A percentile compares a stretch with the other conserved stretches of the same genome.
Conservation (phyloP, 2,329 filamentous ascomycete species). For the Blastomyces gilchristii region DNA sequence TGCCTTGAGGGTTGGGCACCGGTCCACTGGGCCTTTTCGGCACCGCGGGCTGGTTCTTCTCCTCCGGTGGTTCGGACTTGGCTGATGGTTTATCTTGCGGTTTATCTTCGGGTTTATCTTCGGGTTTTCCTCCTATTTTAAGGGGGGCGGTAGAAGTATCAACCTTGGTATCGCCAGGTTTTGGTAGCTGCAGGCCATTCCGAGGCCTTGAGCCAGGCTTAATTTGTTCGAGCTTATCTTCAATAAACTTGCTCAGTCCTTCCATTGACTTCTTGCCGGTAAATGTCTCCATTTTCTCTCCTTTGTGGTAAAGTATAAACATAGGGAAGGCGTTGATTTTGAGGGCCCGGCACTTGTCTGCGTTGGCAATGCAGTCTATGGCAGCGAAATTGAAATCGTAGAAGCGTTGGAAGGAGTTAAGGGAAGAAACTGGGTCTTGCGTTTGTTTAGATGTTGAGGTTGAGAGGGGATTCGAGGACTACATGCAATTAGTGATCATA, state of each 20-base stretch:
- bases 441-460: slow-evolving; percentile 39
- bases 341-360: slow-evolving; percentile 62
- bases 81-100: slow-evolving; percentile 1
- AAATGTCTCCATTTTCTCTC: slow-evolving; percentile 53
- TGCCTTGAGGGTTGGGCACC: slow-evolving; percentile 65
- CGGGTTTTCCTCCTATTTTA: slow-evolving; percentile 21
- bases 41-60: neutral
- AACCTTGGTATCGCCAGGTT: slow-evolving; percentile 52
- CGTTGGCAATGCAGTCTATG: slow-evolving; percentile 76
- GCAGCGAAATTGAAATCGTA: slow-evolving; percentile 84
- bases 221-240: slow-evolving; percentile 63
- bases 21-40: slow-evolving; percentile 18
- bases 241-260: slow-evolving; percentile 58
- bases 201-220: slow-evolving; percentile 70
- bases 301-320: slow-evolving; percentile 70
- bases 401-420: slow-evolving; percentile 64
- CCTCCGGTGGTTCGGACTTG: neutral
- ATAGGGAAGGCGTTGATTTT: slow-evolving; percentile 63
- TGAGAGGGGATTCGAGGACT: slow-evolving; percentile 65
- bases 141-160: slow-evolving; percentile 20
- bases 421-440: slow-evolving; percentile 39
- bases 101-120: neutral
- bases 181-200: slow-evolving; percentile 56
- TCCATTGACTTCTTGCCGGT: slow-evolving; percentile 59
- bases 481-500: slow-evolving; percentile 21